Evolutionary conservation across 306 rosid genomes (phyloP), one percentile per base, ranked within the genome.

Genomic region (Inga oerstediana): DNA sequence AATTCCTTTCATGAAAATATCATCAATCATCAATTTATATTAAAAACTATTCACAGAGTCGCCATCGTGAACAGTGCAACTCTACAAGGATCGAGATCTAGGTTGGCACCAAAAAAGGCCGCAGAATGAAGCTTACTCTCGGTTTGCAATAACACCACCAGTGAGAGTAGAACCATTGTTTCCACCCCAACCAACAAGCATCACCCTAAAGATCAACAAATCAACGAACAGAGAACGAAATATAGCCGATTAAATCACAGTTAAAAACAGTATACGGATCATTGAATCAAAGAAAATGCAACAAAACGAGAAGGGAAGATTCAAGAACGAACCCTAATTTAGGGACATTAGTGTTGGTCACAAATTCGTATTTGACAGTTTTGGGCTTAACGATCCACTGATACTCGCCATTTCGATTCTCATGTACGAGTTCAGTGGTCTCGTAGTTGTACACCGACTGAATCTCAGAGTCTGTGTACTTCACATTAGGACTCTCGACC

Each of bases 111-210:
- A 9, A 27, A 61, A 61, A 61, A 2, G 27, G 39, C 43, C 6
- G 43, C 43, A 37, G 15, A 39, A 70, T 1, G 72, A 84, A 85
- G 85, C 94, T 84, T 45, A 95, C 99, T 95, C 96, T 87, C 94
- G 39, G 81, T 95, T 95, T 2, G 99, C 98, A 41, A 95, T 95
- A 80, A 93, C 95, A 72, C 97, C 99, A 72, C 92, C 99, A 11
- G 97, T 93, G 59, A 95, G 98, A 61, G 94, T 89, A 4, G 91
- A 89, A 43, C 99, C 99, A 43, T 95, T 95, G 88, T 95, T 95
- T 79, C 99, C 99, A 35, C 98, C 98, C 98, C 99, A 95, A 1
- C 98, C 98, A 45, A 95, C 98, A 66, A 95, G 98, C 98, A 95
- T 89, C 74, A 93, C 98, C 88, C 98, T 95, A 37, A 15, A 52